These are phyloP conservation scores for Quercus suber DNA, from an alignment of 306 rosid species.

Conservation along the genomic window DNA sequence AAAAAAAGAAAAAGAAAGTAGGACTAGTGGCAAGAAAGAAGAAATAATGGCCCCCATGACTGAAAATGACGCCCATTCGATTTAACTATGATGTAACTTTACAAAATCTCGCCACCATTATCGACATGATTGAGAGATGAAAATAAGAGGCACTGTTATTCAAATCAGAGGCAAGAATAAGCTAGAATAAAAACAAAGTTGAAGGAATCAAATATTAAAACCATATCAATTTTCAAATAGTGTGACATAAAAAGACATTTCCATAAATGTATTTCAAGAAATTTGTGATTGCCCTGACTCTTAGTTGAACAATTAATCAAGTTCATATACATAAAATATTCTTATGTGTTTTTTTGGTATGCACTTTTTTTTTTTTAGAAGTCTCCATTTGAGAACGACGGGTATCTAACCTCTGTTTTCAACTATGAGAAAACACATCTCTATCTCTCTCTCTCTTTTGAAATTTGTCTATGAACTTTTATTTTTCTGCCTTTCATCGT, in stretches of 20 bases:
- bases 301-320: background rate
- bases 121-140: constrained; percentile 27
- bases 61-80: constrained; percentile 13
- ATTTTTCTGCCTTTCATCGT: background rate
- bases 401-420: background rate
- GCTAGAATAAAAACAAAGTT: background rate
- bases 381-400: background rate
- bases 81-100: constrained; percentile 1
- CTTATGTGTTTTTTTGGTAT: background rate
- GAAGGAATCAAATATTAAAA: background rate
- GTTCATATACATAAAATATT: background rate
- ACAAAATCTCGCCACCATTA: constrained; percentile 40
- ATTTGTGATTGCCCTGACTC: background rate
- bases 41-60: constrained; percentile 12
- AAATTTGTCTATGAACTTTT: background rate
- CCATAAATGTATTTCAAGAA: background rate
- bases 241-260: background rate
- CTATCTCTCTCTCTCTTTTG: background rate
- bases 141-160: background rate
- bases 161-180: background rate
- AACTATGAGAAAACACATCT: background rate
- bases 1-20: background rate
- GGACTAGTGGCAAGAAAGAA: constrained; percentile 3
- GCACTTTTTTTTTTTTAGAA: background rate
- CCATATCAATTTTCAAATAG: background rate